These are phyloP conservation scores for Cordyceps pruinosa DNA, from an alignment of 2,329 filamentous ascomycete species.

Conservation along the genomic window DNA sequence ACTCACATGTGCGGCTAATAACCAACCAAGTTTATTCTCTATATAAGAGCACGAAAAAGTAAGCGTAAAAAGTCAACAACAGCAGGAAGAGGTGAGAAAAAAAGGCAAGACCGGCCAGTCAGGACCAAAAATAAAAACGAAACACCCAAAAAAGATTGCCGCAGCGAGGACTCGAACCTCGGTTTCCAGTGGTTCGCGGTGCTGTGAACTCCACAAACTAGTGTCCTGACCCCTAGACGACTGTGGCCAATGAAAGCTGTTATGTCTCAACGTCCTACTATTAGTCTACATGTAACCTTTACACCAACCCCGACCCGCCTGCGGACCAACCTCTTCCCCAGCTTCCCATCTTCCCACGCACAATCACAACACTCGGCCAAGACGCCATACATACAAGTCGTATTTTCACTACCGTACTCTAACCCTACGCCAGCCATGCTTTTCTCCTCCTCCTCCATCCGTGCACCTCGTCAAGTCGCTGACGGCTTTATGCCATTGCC, in stretches of 20 bases:
- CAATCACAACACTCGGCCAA: not conserved
- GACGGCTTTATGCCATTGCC: conserved; percentile 1
- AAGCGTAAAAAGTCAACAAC: no score
- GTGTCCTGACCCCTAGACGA: conserved; percentile 26
- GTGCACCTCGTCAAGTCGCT: not conserved
- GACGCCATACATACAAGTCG: not conserved
- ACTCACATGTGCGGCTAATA: no score
- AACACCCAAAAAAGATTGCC: conserved; percentile 11
- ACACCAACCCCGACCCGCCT: no score
- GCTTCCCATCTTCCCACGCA: no score
- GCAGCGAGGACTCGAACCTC: conserved; percentile 23
- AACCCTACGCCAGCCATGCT: conserved; percentile 8
- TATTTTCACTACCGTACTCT: conserved; percentile 6
- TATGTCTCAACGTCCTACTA: not conserved
- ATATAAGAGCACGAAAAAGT: no score
- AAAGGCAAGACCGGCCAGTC: not conserved
- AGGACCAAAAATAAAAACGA: not conserved
- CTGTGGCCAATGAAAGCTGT: conserved; percentile 15
- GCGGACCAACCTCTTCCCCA: not conserved
- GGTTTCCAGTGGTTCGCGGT: conserved; percentile 23
- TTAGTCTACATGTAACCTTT: not conserved
- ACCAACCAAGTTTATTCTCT: no score
- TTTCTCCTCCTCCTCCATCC: conserved; percentile 2
- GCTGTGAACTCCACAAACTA: conserved; percentile 22
- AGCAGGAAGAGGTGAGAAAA: not conserved